A percentile compares a stretch with the other conserved stretches of the same genome.
These are phyloP conservation scores for Rhynchospora tenuis DNA, from an alignment of 176 grass and related monocot species.

Conservation along the genomic window DNA sequence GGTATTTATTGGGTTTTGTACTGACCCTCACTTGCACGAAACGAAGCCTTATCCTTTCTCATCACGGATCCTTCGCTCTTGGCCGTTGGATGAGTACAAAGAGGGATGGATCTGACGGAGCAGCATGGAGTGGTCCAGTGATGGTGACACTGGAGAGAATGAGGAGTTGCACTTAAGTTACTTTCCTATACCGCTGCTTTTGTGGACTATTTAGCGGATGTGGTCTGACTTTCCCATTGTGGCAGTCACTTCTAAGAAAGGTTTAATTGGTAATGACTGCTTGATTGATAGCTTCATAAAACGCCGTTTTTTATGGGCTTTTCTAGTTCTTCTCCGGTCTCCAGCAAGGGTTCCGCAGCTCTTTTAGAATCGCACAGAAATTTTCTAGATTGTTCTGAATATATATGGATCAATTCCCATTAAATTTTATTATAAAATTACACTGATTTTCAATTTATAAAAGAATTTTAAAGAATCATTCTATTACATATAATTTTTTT, in stretches of 20 bases:
- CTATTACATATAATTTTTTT: too few species aligned
- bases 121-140: background rate
- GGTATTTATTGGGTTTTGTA: background rate
- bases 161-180: background rate
- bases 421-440: background rate
- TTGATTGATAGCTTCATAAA: background rate
- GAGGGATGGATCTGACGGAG: background rate
- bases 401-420: background rate
- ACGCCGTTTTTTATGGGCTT: background rate
- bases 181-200: background rate
- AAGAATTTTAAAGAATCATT: too few species aligned
- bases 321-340: background rate
- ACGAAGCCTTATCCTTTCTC: constrained; percentile 5
- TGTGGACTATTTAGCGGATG: background rate
- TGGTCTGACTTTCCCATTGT: background rate
- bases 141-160: background rate
- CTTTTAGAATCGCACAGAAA: too few species aligned
- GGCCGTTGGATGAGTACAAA: background rate
- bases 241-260: background rate
- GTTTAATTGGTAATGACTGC: background rate
- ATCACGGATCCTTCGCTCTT: background rate
- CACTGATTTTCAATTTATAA: background rate
- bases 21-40: background rate
- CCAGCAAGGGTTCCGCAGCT: too few species aligned
- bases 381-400: too few species aligned